phyloP scores from a whole-genome alignment of 1,284 basidiomycete species.

The Neotropicomus parvogracilis region DNA sequence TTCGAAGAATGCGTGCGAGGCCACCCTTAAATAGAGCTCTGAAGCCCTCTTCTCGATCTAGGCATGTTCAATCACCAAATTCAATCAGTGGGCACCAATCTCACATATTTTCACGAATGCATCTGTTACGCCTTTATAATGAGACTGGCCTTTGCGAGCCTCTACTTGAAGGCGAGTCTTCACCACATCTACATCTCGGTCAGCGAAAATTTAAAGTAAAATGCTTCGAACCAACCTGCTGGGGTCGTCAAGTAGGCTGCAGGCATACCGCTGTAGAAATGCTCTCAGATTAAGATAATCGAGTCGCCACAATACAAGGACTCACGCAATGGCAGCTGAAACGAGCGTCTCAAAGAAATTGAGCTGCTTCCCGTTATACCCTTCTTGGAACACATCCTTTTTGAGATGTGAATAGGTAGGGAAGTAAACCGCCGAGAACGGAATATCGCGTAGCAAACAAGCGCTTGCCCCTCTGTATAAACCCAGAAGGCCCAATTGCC shows the following conservation, averaged over 20 bases:
- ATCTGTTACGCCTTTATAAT: slow-evolving; percentile 89
- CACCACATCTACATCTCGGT: slow-evolving; percentile 73
- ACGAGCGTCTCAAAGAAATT: slow-evolving; percentile 88
- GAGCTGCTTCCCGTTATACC: slow-evolving; percentile 91
- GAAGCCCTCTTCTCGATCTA: slow-evolving; percentile 84
- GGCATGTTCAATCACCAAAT: slow-evolving; percentile 13
- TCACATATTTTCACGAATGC: slow-evolving; percentile 87
- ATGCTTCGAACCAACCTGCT: slow-evolving; percentile 51
- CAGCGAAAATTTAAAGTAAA: slow-evolving; percentile 5
- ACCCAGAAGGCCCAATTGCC: slow-evolving; percentile 88
- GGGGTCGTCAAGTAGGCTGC: slow-evolving; percentile 86
- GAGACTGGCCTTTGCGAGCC: slow-evolving; percentile 85
- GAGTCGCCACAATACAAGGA: slow-evolving; percentile 25
- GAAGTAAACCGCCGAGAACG: slow-evolving; percentile 87
- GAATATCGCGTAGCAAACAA: slow-evolving; percentile 89
- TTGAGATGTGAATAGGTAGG: slow-evolving; percentile 82
- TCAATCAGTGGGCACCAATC: slow-evolving; percentile 20
- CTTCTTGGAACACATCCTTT: slow-evolving; percentile 93
- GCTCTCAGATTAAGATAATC: slow-evolving; percentile 16
- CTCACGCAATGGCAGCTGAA: slow-evolving; percentile 79
- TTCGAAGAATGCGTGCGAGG: slow-evolving; percentile 84
- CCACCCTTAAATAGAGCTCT: slow-evolving; percentile 95
- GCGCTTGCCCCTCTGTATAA: slow-evolving; percentile 90
- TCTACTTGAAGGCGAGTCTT: slow-evolving; percentile 99
- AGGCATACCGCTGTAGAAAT: slow-evolving; percentile 79